Conservation (phyloP, 179 eudicot species). For the Nepenthes alata region DNA sequence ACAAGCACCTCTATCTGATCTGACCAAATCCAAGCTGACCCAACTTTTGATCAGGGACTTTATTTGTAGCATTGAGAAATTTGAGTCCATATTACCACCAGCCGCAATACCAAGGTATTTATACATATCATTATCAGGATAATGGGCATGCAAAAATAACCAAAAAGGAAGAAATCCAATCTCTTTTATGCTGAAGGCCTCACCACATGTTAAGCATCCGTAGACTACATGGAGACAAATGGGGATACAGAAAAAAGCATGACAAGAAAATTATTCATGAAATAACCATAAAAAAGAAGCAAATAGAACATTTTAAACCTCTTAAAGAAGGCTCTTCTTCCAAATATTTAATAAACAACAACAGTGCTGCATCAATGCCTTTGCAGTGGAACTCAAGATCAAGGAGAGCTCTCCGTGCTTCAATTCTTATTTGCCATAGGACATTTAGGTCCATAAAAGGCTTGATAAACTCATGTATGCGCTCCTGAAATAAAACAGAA, state of each 20-base stretch:
- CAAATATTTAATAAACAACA: conserved; percentile 53
- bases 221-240: too few relatives aligned
- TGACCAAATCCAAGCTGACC: too few relatives aligned
- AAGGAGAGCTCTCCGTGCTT: conserved; percentile 79
- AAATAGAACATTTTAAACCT: conserved; percentile 31
- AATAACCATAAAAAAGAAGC: not conserved
- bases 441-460: conserved; percentile 49
- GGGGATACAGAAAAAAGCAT: not conserved
- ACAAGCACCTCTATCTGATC: too few relatives aligned
- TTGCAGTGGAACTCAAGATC: conserved; percentile 69
- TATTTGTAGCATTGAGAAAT: too few relatives aligned
- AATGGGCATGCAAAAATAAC: too few relatives aligned
- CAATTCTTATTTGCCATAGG: conserved; percentile 75
- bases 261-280: not conserved
- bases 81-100: too few relatives aligned
- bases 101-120: too few relatives aligned
- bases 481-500: conserved; percentile 38
- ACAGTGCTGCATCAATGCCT: conserved; percentile 72
- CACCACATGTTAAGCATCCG: too few relatives aligned
- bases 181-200: too few relatives aligned
- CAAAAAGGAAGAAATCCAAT: too few relatives aligned
- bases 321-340: conserved; percentile 72
- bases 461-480: conserved; percentile 49
- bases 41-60: too few relatives aligned
- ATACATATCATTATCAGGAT: too few relatives aligned